A percentile compares a stretch with the other conserved stretches of the same genome.
These are phyloP conservation scores for Lachancea thermotolerans DNA, from an alignment of 805 yeast genomes.

Conservation along the genomic window DNA sequence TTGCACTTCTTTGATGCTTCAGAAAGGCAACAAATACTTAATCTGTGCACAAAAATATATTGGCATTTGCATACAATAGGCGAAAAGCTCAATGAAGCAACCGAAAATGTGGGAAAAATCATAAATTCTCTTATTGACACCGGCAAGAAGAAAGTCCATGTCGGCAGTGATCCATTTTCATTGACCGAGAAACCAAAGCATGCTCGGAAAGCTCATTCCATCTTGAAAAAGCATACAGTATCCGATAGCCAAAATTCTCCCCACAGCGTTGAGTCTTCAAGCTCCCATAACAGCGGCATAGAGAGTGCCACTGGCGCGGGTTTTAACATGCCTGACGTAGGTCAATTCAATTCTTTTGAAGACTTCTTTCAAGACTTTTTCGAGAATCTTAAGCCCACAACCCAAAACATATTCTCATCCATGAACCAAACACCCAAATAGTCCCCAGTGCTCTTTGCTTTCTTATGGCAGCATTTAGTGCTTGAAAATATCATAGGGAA, in stretches of 20 bases:
- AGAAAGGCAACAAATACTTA: constrained; percentile 39
- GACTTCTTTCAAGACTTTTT: constrained; percentile 49
- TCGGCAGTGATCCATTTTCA: constrained; percentile 1
- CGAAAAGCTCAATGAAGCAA: constrained; percentile 50
- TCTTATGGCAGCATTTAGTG: too few species aligned
- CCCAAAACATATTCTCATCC: constrained; percentile 27
- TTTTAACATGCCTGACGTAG: constrained; percentile 38
- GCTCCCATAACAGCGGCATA: constrained; percentile 9
- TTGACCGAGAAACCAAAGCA: not conserved
- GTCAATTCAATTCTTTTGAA: constrained; percentile 46
- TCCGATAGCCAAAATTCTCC: constrained; percentile 1
- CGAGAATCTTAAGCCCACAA: constrained; percentile 30
- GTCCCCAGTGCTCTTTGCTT: too few species aligned
- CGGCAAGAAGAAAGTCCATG: constrained; percentile 28
- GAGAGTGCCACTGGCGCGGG: constrained; percentile 4
- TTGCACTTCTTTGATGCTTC: constrained; percentile 34
- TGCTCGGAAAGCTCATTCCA: not conserved
- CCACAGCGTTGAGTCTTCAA: constrained; percentile 3
- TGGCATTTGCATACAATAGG: constrained; percentile 56
- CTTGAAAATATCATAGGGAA: not conserved
- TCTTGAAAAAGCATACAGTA: not conserved
- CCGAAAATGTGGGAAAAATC: constrained; percentile 52
- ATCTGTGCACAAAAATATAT: constrained; percentile 44
- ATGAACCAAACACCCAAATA: not conserved
- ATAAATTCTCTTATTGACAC: constrained; percentile 45